Evolutionary conservation across 78 protist species (phyloP), one percentile per base, ranked within the genome.

Genomic region (Emiliania huxleyi): DNA sequence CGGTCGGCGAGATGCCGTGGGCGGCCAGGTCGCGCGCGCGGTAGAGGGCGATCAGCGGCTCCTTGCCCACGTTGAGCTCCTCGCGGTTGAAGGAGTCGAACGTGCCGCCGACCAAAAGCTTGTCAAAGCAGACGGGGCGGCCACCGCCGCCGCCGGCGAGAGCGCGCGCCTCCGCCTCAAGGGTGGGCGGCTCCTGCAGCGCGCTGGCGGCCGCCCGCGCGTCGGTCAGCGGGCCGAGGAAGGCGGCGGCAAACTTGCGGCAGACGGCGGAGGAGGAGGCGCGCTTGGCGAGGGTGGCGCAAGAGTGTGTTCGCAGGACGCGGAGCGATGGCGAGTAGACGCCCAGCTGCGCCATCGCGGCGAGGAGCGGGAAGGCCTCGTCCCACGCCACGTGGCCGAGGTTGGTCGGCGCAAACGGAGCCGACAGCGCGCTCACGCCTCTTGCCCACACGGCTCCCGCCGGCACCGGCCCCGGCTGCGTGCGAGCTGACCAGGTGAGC

Each of bases 301-400:
- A 71, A 8, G n/a, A 15, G 43, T 35, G 18, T 22, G 81, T 71
- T 1, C 85, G 85, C 85, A 77, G 48, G 85, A 77, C 40, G 48
- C 48, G 44, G 4, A 40, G 85, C 42, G 18, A 3, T 33, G 44
- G 23, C 33, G 46, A 40, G 85, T 77, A 77, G 35, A 77, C 46
- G 46, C 85, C 85, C 37, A 77, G 46, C 46, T 77, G 85, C 2
- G 85, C 85, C 85, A 77, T 77, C 33, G 85, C 44, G 46, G 40
- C 48, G 15, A 77, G 85, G 4, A 77, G 85, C 29, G 85, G 85
- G 29, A 77, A 77, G 29, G 49, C 85, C 85, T 77, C 85, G 23
- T 77, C 85, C 85, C 85, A 77, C 18, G 46, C 46, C 18, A 77
- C 85, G 29, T 77, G 85, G 35, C 85, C 85, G 29, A 77, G 85